Evolutionary conservation across 371 early-diverging fungal genomes (phyloP), one percentile per base, ranked within the genome.

Genomic region (Mortierella sp.): DNA sequence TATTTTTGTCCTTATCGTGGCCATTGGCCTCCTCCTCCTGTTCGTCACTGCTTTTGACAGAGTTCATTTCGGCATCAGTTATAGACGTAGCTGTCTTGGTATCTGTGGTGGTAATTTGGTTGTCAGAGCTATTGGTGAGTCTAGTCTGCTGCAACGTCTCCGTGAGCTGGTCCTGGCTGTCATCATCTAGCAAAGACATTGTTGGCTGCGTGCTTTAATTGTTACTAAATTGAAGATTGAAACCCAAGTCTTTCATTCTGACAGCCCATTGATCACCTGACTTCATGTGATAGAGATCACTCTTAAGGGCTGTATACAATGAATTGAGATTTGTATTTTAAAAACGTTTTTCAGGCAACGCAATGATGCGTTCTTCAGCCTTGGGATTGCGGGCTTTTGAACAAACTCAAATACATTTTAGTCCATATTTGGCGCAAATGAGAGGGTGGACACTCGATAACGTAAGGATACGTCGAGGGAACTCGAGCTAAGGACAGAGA

Each of bases 111-210:
- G n/a, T 20, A 49, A 8, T 49, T n/a, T 49, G 5, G 49, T 8
- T 6, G 20, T 54, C 37, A 54, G 43, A 24, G 35, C 62, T 40
- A 35, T 26, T 11, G 39, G 5, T 1, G 63, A 63, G 45, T 3
- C 59, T 54, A 9, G 63, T 62, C 2, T 24, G 16, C 39, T 55
- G 24, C 49, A 67, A 20, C 24, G 63, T 22, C 11, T 35, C 68
- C n/a, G 22, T 2, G 63, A 73, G 65, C 20, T 43, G 49, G 35
- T 64, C 62, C 65, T 63, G 64, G 12, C 54, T 64, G 24, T 64
- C 65, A 24, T 69, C 65, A 43, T 64, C 69, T 65, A 24, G 40
- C 20, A 59, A 58, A 14, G 75, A 64, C 75, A 75, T 75, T 62
- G 30, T 35, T 35, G 35, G 35, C 35, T 66, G 64, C 62, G 14